phyloP scores from a whole-genome alignment of 1,139 yeast species.

The Suhomyces guaymorum region DNA sequence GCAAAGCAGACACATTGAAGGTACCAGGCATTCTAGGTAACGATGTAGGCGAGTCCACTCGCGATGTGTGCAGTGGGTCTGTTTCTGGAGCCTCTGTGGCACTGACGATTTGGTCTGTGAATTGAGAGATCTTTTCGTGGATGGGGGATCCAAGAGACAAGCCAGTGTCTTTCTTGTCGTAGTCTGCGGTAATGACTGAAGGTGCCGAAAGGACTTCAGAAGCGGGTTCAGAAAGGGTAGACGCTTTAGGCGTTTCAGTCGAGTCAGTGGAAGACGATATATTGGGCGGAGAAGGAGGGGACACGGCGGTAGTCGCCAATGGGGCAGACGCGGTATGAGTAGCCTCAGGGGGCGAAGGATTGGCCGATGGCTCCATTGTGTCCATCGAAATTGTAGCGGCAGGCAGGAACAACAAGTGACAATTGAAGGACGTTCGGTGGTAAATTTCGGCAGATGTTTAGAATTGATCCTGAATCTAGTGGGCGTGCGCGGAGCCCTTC shows the following conservation, averaged over 20 bases:
- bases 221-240: too few relatives aligned
- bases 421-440: neutral
- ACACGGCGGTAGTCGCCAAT: conserved; percentile 1
- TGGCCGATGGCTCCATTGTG: conserved; percentile 6
- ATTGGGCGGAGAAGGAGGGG: neutral
- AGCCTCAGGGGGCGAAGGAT: conserved; percentile 5
- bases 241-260: too few relatives aligned
- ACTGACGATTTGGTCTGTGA: conserved; percentile 15
- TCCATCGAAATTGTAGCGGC: conserved; percentile 2
- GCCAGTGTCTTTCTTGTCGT: too few relatives aligned
- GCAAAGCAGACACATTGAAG: conserved; percentile 55
- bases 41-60: conserved; percentile 10
- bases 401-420: neutral
- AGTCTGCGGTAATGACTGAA: too few relatives aligned
- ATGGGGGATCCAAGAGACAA: conserved; percentile 16
- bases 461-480: neutral
- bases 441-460: conserved; percentile 1
- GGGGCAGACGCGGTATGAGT: conserved; percentile 4
- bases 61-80: conserved; percentile 5
- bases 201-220: too few relatives aligned
- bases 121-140: conserved; percentile 16
- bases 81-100: conserved; percentile 10
- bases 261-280: neutral
- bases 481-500: conserved; percentile 1
- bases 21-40: conserved; percentile 67